Evolutionary conservation across 2,329 filamentous ascomycete species (phyloP), one percentile per base, ranked within the genome.

Genomic region (Rhinocladiella mackenziei): DNA sequence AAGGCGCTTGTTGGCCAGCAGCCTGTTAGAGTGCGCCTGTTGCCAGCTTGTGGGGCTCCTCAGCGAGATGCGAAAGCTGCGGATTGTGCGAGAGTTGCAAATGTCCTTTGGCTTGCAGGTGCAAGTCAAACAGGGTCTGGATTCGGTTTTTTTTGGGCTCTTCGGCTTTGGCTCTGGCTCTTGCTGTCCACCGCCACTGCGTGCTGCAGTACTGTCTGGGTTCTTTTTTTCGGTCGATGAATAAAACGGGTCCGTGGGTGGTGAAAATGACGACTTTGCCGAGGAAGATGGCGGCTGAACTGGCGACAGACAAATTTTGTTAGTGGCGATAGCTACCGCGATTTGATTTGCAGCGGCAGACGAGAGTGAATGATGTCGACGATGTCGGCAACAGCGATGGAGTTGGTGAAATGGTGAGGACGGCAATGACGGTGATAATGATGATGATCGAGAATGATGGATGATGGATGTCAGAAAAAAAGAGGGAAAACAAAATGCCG

Each of bases 71-170:
- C 14, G 13, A 19, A 34, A 44, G 35, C 32, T 43, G 41, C 26
- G 26, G 23, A 19, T n/a, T 30, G 32, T 17, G 32, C 17, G 38
- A 34, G 41, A 45, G 33, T 34, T 42, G 42, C 38, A 39, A 34
- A 43, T 43, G 47, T 41, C 37, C 36, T 39, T 44, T 31, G 41
- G 46, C 46, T 39, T 41, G 46, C 46, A 49, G 33, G 37, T 42
- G 41, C 46, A 34, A 45, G 37, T 41, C 38, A 32, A 42, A 42
- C 23, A 32, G 29, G 22, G 40, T 18, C 23, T 36, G 22, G 23
- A 20, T 19, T 17, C 22, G 23, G 34, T 28, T 43, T 32, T 22
- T 20, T 9, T 22, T 11, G 32, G 37, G 18, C 37, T 14, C 18
- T 28, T 37, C 28, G 13, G 32, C 2, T 34, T 14, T 30, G 18